Percentiles rank a stretch among this genome's conserved stretches.
These are phyloP conservation scores for Allium fistulosum DNA, from an alignment of 106 monocot species.

Conservation along the genomic window DNA sequence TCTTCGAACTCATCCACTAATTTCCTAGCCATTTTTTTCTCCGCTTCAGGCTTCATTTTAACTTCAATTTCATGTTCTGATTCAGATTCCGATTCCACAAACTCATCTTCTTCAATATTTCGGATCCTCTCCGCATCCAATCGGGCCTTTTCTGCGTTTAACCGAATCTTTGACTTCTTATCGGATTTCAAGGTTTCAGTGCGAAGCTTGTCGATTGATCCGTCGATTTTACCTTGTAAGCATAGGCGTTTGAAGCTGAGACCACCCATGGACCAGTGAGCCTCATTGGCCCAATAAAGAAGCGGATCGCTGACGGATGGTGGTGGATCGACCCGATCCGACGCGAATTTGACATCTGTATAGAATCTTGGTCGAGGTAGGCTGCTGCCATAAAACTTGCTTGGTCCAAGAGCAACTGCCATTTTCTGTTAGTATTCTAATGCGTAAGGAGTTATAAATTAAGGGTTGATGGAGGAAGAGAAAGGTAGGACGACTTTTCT, in stretches of 20 bases:
- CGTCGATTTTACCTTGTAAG: conserved; percentile 84
- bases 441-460: too few relatives aligned
- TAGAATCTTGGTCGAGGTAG: conserved; percentile 74
- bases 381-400: conserved; percentile 70
- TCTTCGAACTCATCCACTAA: neutral
- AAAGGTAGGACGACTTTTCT: too few relatives aligned
- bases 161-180: neutral
- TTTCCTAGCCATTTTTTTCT: neutral
- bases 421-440: conserved; percentile 8
- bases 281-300: conserved; percentile 67
- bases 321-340: conserved; percentile 59
- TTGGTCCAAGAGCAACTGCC: conserved; percentile 68
- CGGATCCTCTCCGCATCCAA: neutral
- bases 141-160: neutral
- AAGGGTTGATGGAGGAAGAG: too few relatives aligned
- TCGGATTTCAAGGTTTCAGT: conserved; percentile 9
- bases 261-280: conserved; percentile 94
- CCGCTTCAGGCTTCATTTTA: neutral
- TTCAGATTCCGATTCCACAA: neutral
- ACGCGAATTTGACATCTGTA: conserved; percentile 5
- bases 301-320: conserved; percentile 48
- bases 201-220: conserved; percentile 56
- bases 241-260: conserved; percentile 59
- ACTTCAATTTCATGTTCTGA: neutral
- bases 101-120: neutral